phyloP scores from a whole-genome alignment of 257 asterid genomes.

The Solanum peruvianum region DNA sequence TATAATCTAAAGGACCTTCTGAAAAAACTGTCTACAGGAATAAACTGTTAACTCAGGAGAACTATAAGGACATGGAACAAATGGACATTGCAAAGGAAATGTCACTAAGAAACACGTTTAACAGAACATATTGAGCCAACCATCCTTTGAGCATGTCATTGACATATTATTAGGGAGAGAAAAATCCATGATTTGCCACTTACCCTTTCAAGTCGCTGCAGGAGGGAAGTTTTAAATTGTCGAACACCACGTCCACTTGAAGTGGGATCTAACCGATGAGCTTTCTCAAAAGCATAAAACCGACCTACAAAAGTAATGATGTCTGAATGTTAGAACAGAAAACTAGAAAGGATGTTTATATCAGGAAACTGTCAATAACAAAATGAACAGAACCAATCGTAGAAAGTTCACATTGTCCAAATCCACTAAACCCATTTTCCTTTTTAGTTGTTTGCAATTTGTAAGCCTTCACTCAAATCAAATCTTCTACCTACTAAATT shows the following conservation, averaged over 20 bases:
- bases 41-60: not conserved
- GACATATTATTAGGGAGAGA: not conserved
- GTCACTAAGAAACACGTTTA: not conserved
- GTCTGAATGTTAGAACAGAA: not conserved
- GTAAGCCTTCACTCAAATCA: not conserved
- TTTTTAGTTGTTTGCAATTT: not conserved
- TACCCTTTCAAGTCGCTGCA: constrained; percentile 94
- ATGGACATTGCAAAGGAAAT: not conserved
- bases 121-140: not conserved
- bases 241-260: constrained; percentile 99
- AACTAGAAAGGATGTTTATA: not conserved
- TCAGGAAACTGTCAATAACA: not conserved
- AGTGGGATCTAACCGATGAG: constrained; percentile 90
- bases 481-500: not conserved
- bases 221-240: constrained; percentile 90
- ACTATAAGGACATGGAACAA: not conserved
- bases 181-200: constrained; percentile 1
- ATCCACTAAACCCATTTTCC: not conserved
- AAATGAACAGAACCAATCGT: not conserved
- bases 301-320: constrained; percentile 47
- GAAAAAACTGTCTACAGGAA: not conserved
- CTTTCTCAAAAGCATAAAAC: constrained; percentile 96
- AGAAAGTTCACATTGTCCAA: not conserved
- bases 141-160: not conserved
- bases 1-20: not conserved